Percentiles rank a stretch among this genome's conserved stretches.
phyloP scores from a whole-genome alignment of 169 alveolate genomes.

The Theileria parva region DNA sequence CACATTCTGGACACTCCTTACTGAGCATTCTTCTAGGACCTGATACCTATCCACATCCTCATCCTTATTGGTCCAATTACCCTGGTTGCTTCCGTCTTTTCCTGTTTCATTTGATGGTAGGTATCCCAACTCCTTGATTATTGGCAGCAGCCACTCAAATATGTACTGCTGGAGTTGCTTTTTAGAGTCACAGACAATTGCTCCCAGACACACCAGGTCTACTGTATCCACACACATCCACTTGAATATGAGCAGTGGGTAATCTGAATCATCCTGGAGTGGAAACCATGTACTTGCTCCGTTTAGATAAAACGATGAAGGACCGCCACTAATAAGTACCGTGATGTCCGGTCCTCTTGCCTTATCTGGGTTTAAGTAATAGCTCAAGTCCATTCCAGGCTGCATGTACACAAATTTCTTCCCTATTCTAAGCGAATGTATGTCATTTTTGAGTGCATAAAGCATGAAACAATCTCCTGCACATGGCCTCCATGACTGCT shows the following conservation, averaged over 20 bases:
- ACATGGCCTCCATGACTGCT: conserved; percentile 70
- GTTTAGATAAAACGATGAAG: conserved; percentile 40
- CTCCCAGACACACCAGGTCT: conserved; percentile 77
- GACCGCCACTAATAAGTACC: conserved; percentile 67
- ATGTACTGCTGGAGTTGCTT: conserved; percentile 81
- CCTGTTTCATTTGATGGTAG: conserved; percentile 19
- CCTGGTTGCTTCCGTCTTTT: conserved; percentile 37
- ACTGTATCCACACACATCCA: conserved; percentile 78
- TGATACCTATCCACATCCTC: conserved; percentile 64
- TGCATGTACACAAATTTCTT: conserved; percentile 77
- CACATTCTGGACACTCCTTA: conserved; percentile 80
- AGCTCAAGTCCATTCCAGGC: conserved; percentile 64
- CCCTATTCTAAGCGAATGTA: conserved; percentile 77
- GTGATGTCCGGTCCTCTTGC: conserved; percentile 64
- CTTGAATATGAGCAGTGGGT: conserved; percentile 79
- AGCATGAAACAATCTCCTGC: conserved; percentile 77
- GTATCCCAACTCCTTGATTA: conserved; percentile 68
- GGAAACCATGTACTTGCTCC: conserved; percentile 67
- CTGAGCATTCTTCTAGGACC: conserved; percentile 80
- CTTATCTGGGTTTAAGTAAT: conserved; percentile 71
- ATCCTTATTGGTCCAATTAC: conserved; percentile 15
- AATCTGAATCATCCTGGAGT: conserved; percentile 72
- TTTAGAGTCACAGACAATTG: conserved; percentile 80
- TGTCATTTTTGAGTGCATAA: conserved; percentile 78
- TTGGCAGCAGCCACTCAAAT: conserved; percentile 80